Evolutionary conservation across 2,329 filamentous ascomycete species (phyloP).

Genomic region (Thelonectria blattea): DNA sequence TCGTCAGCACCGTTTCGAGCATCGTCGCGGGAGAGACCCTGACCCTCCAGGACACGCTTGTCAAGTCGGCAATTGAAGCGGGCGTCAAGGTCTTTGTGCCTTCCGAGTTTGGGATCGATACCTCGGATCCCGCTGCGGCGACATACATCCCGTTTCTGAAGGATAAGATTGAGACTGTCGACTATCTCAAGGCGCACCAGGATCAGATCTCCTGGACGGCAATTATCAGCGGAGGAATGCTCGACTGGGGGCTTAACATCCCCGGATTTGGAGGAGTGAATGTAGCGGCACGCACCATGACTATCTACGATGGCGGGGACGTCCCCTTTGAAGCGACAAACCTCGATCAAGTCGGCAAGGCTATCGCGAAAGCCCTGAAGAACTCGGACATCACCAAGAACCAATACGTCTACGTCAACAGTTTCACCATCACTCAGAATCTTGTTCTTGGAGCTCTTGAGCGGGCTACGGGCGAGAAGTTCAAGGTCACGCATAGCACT

Average conservation of each 20-base stretch:
- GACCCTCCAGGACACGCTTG: background rate
- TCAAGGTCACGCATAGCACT: background rate
- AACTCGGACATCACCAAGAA: constrained; percentile 12
- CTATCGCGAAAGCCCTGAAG: constrained; percentile 16
- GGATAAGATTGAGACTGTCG: constrained; percentile 10
- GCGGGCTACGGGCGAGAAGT: constrained; percentile 2
- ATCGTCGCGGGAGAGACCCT: background rate
- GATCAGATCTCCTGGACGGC: constrained; percentile 18
- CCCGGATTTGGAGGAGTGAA: constrained; percentile 11
- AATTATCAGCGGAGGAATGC: constrained; percentile 11
- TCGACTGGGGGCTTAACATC: constrained; percentile 21
- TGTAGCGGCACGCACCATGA: background rate
- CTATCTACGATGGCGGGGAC: constrained; percentile 11
- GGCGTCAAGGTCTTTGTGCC: constrained; percentile 3
- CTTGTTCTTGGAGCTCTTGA: constrained; percentile 11
- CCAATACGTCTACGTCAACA: constrained; percentile 18
- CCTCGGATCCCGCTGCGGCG: background rate
- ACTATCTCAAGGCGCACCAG: constrained; percentile 11
- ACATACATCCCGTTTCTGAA: constrained; percentile 9
- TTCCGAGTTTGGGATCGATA: constrained; percentile 1
- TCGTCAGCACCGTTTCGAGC: constrained; percentile 5
- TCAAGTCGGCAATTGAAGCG: background rate
- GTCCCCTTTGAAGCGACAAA: constrained; percentile 18
- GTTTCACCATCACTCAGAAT: constrained; percentile 20
- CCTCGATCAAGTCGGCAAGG: constrained; percentile 19